Percentiles rank a stretch among this genome's conserved stretches.
Evolutionary conservation across 2,329 filamentous ascomycete genomes (phyloP).

Genomic region (Penicillium sp.): DNA sequence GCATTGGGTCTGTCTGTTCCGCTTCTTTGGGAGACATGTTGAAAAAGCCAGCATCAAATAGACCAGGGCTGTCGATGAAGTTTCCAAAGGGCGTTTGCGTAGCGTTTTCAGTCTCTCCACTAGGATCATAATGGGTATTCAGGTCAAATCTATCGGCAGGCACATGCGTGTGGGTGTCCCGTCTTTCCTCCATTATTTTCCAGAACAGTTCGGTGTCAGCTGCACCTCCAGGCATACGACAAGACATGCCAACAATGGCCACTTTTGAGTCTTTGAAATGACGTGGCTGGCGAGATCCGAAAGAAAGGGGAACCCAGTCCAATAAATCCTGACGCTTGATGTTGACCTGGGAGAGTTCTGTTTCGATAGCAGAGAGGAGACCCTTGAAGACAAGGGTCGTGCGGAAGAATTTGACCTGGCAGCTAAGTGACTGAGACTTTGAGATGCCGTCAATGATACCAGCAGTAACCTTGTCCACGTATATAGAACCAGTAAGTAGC

Average conservation of each 20-base stretch:
- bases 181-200: constrained; percentile 33
- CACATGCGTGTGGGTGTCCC: constrained; percentile 29
- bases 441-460: neutral
- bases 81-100: constrained; percentile 34
- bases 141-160: constrained; percentile 36
- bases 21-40: constrained; percentile 60
- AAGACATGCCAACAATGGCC: constrained; percentile 10
- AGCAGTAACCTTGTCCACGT: neutral
- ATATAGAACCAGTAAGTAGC: neutral
- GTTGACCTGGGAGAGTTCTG: too few species aligned
- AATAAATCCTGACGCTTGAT: too few species aligned
- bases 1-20: constrained; percentile 61
- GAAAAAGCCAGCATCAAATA: constrained; percentile 43
- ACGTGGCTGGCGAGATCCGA: too few species aligned
- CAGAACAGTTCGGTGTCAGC: constrained; percentile 30
- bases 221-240: constrained; percentile 14
- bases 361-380: too few species aligned
- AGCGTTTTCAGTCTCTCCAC: constrained; percentile 31
- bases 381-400: too few species aligned
- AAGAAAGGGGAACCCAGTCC: too few species aligned
- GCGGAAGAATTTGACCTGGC: neutral
- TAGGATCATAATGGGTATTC: constrained; percentile 33
- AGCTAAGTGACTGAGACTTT: neutral
- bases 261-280: neutral
- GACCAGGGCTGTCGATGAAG: constrained; percentile 36